Conservation (phyloP, 1,284 basidiomycete species). For the Fomes fomentarius region DNA sequence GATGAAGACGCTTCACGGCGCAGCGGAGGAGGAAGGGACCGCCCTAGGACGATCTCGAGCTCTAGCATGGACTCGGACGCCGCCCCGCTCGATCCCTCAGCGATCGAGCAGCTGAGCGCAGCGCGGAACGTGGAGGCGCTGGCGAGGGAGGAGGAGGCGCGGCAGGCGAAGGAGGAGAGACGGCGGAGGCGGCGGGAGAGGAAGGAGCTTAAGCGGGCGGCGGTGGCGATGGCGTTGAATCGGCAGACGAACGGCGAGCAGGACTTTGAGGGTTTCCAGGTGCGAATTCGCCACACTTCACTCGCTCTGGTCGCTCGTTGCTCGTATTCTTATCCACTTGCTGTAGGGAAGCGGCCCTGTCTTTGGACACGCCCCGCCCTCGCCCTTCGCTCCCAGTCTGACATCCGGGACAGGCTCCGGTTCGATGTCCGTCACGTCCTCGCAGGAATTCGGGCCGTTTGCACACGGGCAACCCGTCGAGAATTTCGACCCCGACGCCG, state of each 20-base stretch:
- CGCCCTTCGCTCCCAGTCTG: conserved; percentile 22
- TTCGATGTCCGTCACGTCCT: conserved; percentile 22
- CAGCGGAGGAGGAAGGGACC: conserved; percentile 10
- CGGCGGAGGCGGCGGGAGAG: conserved; percentile 46
- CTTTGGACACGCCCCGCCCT: conserved; percentile 10
- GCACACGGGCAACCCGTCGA: conserved; percentile 24
- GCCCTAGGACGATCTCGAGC: conserved; percentile 34
- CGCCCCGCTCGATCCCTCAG: conserved; percentile 56
- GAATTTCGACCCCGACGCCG: conserved; percentile 19
- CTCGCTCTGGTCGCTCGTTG: background rate
- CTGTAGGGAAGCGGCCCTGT: conserved; percentile 36
- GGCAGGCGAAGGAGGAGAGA: conserved; percentile 49
- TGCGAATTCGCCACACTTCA: conserved; percentile 20
- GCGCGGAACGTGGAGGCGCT: conserved; percentile 40
- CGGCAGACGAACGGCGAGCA: conserved; percentile 27
- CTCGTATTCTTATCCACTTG: background rate
- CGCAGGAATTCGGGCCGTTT: conserved; percentile 45
- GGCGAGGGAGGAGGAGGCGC: conserved; percentile 43
- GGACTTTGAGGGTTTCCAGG: conserved; percentile 65
- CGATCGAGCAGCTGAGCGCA: conserved; percentile 52
- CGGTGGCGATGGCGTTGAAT: conserved; percentile 45
- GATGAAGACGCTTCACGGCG: conserved; percentile 37
- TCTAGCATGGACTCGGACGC: conserved; percentile 69
- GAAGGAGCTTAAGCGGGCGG: conserved; percentile 47
- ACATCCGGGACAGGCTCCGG: conserved; percentile 23